Percentiles rank a stretch among this genome's conserved stretches.
Evolutionary conservation across 176 grass and related monocot genomes (phyloP).

Genomic region (Ananas comosus): DNA sequence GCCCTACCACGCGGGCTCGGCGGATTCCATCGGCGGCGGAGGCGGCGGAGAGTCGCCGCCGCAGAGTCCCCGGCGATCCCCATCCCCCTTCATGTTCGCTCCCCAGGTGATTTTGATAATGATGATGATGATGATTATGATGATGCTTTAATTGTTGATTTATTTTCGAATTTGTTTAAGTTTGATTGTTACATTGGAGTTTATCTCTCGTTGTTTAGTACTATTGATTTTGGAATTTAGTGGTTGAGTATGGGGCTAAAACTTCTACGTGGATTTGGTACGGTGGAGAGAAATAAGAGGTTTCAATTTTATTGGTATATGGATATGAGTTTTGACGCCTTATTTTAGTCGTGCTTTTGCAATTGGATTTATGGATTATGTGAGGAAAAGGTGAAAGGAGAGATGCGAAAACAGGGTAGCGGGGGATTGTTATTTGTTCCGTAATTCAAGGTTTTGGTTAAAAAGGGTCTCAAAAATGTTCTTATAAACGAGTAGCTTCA

Average conservation of each 20-base stretch:
- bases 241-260: background rate
- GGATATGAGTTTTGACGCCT: background rate
- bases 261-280: no score
- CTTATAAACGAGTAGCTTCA: no score
- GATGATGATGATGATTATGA: background rate
- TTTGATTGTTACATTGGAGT: background rate
- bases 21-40: background rate
- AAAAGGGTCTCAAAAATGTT: no score
- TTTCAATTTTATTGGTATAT: background rate
- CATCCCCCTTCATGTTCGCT: slow-evolving; percentile 7
- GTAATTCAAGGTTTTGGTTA: no score
- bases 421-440: no score
- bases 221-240: background rate
- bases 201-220: no score
- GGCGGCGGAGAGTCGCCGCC: slow-evolving; percentile 1
- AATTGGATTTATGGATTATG: background rate
- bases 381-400: no score
- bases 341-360: no score
- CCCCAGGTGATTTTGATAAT: slow-evolving; percentile 11
- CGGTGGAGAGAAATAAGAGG: no score
- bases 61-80: slow-evolving; percentile 1
- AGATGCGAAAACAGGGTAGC: no score
- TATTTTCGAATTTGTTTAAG: background rate
- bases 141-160: background rate
- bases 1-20: no score